Evolutionary conservation across 2,329 filamentous ascomycete genomes (phyloP).

Genomic region (Colletotrichum endophyticum): DNA sequence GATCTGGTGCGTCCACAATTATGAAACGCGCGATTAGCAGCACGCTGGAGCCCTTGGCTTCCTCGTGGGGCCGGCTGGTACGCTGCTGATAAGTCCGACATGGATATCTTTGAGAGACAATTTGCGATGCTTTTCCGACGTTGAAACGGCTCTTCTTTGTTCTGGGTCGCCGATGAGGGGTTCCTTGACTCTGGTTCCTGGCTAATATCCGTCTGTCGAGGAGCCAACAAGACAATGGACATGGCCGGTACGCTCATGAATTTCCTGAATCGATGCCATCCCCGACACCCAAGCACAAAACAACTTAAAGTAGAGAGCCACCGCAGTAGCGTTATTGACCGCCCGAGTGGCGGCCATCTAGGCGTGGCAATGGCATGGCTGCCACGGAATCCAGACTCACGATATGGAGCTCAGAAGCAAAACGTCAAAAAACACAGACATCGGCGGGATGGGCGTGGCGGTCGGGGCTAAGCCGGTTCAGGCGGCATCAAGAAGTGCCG

Average conservation of each 20-base stretch:
- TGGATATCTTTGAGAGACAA: neutral
- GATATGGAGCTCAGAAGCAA: neutral
- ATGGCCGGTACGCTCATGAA: neutral
- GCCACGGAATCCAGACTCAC: neutral
- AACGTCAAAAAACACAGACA: neutral
- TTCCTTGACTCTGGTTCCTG: neutral
- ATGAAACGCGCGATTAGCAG: slow-evolving; percentile 15
- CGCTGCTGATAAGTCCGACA: neutral
- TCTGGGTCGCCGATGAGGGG: neutral
- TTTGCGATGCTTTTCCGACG: neutral
- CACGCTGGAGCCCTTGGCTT: neutral
- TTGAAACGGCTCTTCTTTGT: neutral
- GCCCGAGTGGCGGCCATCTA: neutral
- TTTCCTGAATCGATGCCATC: neutral
- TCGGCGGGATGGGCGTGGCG: neutral
- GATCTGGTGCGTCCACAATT: slow-evolving; percentile 14
- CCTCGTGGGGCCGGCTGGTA: slow-evolving; percentile 5
- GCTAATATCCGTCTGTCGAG: neutral
- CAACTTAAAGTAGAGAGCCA: neutral
- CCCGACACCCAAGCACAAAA: neutral
- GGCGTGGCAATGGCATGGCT: neutral
- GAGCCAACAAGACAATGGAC: neutral
- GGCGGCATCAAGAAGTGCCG: slow-evolving; percentile 10
- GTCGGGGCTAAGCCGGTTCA: slow-evolving; percentile 9
- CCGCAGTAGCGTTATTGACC: neutral